Percentiles rank a stretch among this genome's conserved stretches.
Evolutionary conservation across 306 rosid genomes (phyloP).

Genomic region (Trifolium fragiferum): DNA sequence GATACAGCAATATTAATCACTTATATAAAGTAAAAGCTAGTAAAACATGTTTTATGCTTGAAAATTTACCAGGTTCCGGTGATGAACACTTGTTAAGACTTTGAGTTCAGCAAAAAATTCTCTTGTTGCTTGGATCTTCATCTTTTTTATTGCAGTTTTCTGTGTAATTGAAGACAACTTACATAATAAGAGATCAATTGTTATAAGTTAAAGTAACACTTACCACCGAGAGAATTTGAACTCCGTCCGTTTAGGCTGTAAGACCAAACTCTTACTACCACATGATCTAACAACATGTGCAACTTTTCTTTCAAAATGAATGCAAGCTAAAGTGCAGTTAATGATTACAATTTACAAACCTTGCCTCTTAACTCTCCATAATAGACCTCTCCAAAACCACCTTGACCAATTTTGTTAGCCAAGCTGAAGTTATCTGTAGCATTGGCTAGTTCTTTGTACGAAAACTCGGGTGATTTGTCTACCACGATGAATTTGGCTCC

Average conservation of each 20-base stretch:
- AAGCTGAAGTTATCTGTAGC: constrained; percentile 76
- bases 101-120: constrained; percentile 85
- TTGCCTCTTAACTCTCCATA: constrained; percentile 86
- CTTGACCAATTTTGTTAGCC: constrained; percentile 81
- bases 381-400: constrained; percentile 42
- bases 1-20: not conserved
- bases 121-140: constrained; percentile 74
- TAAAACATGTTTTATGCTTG: too few relatives aligned
- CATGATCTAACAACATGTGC: not conserved
- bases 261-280: too few relatives aligned
- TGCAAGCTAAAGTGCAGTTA: not conserved
- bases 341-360: constrained; percentile 48
- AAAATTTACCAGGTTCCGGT: constrained; percentile 71
- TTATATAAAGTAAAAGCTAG: too few relatives aligned
- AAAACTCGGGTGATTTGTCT: constrained; percentile 72
- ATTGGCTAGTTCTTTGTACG: constrained; percentile 74
- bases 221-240: too few relatives aligned
- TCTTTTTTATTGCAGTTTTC: constrained; percentile 64
- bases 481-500: constrained; percentile 49
- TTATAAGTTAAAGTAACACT: too few relatives aligned
- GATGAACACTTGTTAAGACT: constrained; percentile 86
- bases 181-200: not conserved
- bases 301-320: not conserved
- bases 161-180: constrained; percentile 26
- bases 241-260: too few relatives aligned